These are phyloP conservation scores for Botrytis cinerea DNA, from an alignment of 2,329 filamentous ascomycete species.

Conservation along the genomic window DNA sequence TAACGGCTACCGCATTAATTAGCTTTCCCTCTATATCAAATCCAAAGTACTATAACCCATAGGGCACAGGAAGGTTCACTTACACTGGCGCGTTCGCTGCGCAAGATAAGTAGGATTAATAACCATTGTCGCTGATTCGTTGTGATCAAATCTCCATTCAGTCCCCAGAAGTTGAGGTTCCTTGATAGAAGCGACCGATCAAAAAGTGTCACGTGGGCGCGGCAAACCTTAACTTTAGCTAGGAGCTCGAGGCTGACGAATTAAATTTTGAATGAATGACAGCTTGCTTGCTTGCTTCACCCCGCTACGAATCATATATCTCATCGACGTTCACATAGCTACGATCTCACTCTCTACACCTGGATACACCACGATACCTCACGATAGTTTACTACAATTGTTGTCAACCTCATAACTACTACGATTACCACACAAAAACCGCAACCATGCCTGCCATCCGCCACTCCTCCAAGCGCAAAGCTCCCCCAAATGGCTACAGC, in stretches of 20 bases:
- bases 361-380: background rate
- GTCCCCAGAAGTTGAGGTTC: constrained; percentile 20
- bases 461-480: constrained; percentile 74
- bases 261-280: constrained; percentile 11
- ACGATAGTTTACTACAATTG: background rate
- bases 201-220: constrained; percentile 11
- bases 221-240: constrained; percentile 13
- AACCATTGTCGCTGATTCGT: constrained; percentile 60
- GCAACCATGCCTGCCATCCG: constrained; percentile 72
- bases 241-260: constrained; percentile 27
- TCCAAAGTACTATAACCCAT: background rate
- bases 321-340: background rate
- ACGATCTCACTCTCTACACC: background rate
- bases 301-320: constrained; percentile 8
- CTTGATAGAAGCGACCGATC: constrained; percentile 18
- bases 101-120: constrained; percentile 94
- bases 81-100: constrained; percentile 76
- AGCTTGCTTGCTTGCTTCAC: constrained; percentile 16
- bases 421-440: background rate
- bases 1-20: constrained; percentile 63
- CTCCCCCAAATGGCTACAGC: constrained; percentile 81
- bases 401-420: background rate
- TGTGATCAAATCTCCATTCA: constrained; percentile 16
- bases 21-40: constrained; percentile 53
- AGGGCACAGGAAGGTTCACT: constrained; percentile 43